Evolutionary conservation across 2,329 filamentous ascomycete genomes (phyloP).

Genomic region (Colletotrichum sp.): DNA sequence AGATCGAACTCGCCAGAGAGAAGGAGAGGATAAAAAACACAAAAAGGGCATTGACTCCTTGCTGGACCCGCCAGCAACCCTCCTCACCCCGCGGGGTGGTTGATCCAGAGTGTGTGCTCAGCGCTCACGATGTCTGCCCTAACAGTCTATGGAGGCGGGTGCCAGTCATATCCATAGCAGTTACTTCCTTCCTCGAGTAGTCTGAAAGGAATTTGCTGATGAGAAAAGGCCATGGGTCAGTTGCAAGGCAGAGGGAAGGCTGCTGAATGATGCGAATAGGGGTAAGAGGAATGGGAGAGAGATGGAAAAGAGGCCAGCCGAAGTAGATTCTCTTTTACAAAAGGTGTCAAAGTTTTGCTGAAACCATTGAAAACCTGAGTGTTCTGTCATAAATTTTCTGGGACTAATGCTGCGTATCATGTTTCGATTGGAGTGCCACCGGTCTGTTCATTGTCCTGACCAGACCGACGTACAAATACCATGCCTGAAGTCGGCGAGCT

Average conservation of each 20-base stretch:
- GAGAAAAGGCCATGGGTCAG: not conserved
- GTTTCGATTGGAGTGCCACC: fast-evolving
- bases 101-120: not conserved
- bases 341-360: no score
- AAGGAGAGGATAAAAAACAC: not conserved
- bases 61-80: not conserved
- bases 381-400: not conserved
- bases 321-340: fast-evolving
- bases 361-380: not conserved
- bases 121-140: not conserved
- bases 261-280: fast-evolving
- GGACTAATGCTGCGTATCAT: not conserved
- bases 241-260: not conserved
- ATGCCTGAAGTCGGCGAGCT: not conserved
- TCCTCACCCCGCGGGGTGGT: not conserved
- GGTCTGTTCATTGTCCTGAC: not conserved
- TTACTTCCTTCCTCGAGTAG: not conserved
- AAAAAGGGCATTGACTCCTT: not conserved
- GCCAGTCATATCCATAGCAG: not conserved
- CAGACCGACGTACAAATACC: not conserved
- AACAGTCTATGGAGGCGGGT: not conserved
- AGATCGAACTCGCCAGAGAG: not conserved
- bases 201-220: not conserved
- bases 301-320: not conserved
- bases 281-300: not conserved